Evolutionary conservation across 208 protist species (phyloP).

Genomic region (Acanthamoeba healyi): DNA sequence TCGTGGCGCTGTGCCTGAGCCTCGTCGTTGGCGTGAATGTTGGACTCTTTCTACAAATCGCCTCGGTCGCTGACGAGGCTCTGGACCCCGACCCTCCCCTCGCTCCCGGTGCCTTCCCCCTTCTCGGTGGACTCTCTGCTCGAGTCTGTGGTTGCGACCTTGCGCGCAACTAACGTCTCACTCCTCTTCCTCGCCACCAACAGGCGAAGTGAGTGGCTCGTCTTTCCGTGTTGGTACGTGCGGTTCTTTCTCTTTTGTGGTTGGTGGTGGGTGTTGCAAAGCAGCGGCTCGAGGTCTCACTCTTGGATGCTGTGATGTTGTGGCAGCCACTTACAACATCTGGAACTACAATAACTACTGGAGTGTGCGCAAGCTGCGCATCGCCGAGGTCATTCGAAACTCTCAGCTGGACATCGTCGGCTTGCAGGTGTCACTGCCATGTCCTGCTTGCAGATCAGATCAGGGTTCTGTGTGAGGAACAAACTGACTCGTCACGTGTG

Average conservation of each 20-base stretch:
- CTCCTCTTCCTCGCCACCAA: not conserved
- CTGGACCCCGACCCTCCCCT: not conserved
- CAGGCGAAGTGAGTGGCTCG: not conserved
- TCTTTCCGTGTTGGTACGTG: not conserved
- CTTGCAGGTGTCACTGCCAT: constrained; percentile 9
- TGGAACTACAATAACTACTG: constrained; percentile 54
- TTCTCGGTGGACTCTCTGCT: no score
- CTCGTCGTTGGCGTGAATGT: not conserved
- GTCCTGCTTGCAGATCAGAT: not conserved
- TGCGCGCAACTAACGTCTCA: not conserved
- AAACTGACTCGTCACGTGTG: no score
- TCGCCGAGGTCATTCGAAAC: not conserved
- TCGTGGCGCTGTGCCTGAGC: not conserved
- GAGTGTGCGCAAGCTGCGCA: not conserved
- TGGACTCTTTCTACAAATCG: not conserved
- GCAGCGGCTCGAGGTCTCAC: not conserved
- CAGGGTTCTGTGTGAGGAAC: no score
- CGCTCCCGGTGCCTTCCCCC: not conserved
- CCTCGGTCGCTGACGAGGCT: not conserved
- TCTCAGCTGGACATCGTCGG: not conserved
- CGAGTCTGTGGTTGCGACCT: no score
- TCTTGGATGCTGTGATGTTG: not conserved
- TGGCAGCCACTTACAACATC: constrained; percentile 5
- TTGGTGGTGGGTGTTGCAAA: no score
- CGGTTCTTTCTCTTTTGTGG: no score